Evolutionary conservation across 371 early-diverging fungal species (phyloP).

Genomic region (Zychaea mexicana): DNA sequence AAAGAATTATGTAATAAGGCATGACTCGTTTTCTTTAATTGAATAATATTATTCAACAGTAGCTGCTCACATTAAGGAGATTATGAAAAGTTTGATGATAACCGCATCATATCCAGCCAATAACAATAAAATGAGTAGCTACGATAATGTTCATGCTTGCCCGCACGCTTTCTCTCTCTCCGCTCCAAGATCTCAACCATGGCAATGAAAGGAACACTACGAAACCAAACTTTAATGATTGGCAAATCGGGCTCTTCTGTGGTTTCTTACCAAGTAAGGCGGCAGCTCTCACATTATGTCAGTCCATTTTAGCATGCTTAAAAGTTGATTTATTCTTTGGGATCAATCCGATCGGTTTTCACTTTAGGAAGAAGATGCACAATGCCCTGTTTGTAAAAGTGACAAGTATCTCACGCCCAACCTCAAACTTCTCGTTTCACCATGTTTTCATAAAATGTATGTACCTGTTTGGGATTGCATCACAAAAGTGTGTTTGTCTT

Average conservation of each 20-base stretch:
- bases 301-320: too few relatives aligned
- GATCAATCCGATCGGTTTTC: not conserved
- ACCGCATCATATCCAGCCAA: too few relatives aligned
- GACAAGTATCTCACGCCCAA: slow-evolving; percentile 93
- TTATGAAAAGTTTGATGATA: too few relatives aligned
- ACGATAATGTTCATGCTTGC: not conserved
- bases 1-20: too few relatives aligned
- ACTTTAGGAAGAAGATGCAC: slow-evolving; percentile 67
- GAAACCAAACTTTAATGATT: slow-evolving; percentile 41
- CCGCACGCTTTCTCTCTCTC: not conserved
- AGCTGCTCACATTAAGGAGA: too few relatives aligned
- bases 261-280: slow-evolving; percentile 44
- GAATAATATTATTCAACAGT: too few relatives aligned
- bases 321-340: not conserved
- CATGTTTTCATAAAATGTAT: slow-evolving; percentile 99
- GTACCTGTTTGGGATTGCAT: too few relatives aligned
- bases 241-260: slow-evolving; percentile 47
- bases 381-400: slow-evolving; percentile 96
- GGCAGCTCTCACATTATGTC: not conserved
- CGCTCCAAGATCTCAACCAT: not conserved
- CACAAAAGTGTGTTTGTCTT: too few relatives aligned
- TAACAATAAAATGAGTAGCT: too few relatives aligned
- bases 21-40: too few relatives aligned
- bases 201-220: slow-evolving; percentile 17
- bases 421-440: slow-evolving; percentile 92